Evolutionary conservation across 2,329 filamentous ascomycete genomes (phyloP), one percentile per base, ranked within the genome.

Genomic region (Penicillium freii): DNA sequence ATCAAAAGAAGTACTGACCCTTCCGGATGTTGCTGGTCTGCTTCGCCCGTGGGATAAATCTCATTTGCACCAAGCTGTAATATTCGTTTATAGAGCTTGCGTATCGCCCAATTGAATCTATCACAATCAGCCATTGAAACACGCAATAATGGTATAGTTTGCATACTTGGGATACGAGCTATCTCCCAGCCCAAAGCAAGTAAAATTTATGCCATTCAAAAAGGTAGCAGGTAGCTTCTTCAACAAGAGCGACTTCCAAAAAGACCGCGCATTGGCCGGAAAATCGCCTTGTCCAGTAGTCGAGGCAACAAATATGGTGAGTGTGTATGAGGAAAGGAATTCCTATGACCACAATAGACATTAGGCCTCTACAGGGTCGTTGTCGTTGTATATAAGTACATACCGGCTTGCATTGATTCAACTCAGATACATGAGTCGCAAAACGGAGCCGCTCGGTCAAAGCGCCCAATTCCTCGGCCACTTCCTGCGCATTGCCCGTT

Each of bases 221-320:
- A 87, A 92, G 17, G 83, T 84, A 3, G 86, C 81, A 13, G 88
- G 84, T 29, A 99, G 82, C 65, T 86, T 90, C 73, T 89, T 92
- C 64, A 91, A 84, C 19, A 96, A 80, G 38, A 99, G 80, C 58
- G 86, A 89, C 70, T 85, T 91, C 94, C 94, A 99, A 70, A 99
- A 92, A 1, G 77, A 78, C 43, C 86, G 82, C 3, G 89, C 86
- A 79, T 97, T 97, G 55, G 85, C 84, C 2, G 94, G 94, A 71
- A 97, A 83, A 63, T 97, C 92, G 6, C 94, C 94, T 76, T 99
- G 93, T 5, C 94, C 94, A 0, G 94, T 96, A 0, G 94, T 99
- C 5, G 94, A 95, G 21, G 95, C 80, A 59, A 91, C 86, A 67
- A 99, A 90, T 50, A 97, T 80, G 1, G 68, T 71, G 11, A 75